Evolutionary conservation across 176 grass and related monocot genomes (phyloP), one percentile per base, ranked within the genome.

Genomic region (Elymus sibiricus): DNA sequence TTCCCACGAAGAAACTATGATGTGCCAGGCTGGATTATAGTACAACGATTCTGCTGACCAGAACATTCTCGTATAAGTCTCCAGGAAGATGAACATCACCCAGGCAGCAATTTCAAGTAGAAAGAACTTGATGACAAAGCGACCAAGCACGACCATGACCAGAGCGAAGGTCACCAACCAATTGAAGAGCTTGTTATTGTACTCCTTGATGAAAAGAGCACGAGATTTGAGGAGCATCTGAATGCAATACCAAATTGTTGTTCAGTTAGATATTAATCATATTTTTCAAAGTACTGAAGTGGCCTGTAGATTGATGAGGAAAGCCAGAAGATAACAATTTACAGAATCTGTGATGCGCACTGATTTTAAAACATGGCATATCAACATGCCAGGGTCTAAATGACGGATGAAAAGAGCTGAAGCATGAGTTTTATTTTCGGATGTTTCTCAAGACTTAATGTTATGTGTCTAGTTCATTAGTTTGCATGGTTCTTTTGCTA

Each of bases 1-100:
- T 83, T 99, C 97, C 97, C 97, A 99, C 19, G 82, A 90, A 73
- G 94, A 90, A 26, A 99, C 97, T n/a, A 99, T 96, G 39, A 99
- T 74, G 64, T 96, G 94, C 92, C 97, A 99, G 70, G 94, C 97
- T 53, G 97, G 97, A 82, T 99, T 99, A 70, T 96, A 99, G 53
- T 91, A 99, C 1, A 99, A 67, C 2, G 94, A 92, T 21, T 99
- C 94, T 0, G 97, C 92, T 64, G 97, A 94, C 97, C 97, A 99
- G 90, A 99, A 99, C 97, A 99, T 91, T 71, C 97, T 85, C 17
- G 97, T 99, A 67, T 96, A 99, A 1, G 94, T 94, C 77, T 99
- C 97, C 71, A 96, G 88, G 92, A 99, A 96, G 68, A 99, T 96
- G 12, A 99, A 99, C 97, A 99, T 94, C 28, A 96, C 74, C 97